phyloP scores from a whole-genome alignment of 83 land plant genomes.

The Thuja plicata region DNA sequence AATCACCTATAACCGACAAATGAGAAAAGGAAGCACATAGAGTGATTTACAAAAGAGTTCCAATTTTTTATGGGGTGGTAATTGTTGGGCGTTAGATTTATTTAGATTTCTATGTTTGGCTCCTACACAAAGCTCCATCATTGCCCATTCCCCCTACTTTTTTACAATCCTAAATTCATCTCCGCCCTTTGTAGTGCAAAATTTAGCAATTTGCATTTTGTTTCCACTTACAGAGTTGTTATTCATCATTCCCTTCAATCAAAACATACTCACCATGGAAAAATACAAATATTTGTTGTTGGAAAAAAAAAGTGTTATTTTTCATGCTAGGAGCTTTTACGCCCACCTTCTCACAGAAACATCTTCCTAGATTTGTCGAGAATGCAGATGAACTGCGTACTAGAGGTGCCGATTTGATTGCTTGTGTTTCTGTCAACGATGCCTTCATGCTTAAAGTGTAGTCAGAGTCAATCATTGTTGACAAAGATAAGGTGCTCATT shows the following conservation, averaged over 20 bases:
- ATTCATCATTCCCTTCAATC: background rate
- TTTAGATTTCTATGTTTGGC: no score
- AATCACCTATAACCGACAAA: no score
- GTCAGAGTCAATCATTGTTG: constrained; percentile 51
- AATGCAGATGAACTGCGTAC: constrained; percentile 66
- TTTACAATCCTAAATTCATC: background rate
- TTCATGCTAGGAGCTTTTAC: constrained; percentile 98
- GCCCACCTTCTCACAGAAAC: constrained; percentile 95
- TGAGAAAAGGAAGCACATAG: no score
- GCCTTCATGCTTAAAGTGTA: constrained; percentile 90
- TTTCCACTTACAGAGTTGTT: background rate
- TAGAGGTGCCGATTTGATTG: constrained; percentile 17
- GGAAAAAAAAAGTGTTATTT: constrained; percentile 80
- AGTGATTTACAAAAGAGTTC: no score
- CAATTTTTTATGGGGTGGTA: no score
- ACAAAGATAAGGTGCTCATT: constrained; percentile 64
- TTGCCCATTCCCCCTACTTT: background rate
- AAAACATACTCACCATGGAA: background rate
- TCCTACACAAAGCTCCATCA: no score
- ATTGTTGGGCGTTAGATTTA: no score
- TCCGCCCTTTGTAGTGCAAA: background rate
- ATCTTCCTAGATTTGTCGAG: constrained; percentile 87
- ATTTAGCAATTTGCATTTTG: background rate
- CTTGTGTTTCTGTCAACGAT: constrained; percentile 87
- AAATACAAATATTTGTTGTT: background rate